Base-by-base conservation (phyloP, 495 filamentous ascomycete species). In the Aspergillus mulundensis region DNA sequence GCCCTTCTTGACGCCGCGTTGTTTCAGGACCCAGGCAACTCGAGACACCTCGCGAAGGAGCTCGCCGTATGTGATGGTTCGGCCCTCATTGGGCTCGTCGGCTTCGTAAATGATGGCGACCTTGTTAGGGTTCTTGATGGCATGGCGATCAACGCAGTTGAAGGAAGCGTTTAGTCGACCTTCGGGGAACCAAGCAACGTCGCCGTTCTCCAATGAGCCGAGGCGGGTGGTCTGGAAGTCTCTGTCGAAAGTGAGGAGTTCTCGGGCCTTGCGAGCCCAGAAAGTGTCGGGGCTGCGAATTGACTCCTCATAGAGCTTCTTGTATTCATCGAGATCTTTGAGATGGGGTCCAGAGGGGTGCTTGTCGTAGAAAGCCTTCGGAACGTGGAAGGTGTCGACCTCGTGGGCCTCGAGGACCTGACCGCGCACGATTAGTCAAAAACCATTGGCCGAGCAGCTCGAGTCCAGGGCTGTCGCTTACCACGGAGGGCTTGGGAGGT, bases 41-140 rank as follows among this genome's bases (percentile, higher is more conserved):
- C 85, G 88, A 54, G 86, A 96, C 7, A 99, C 95, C 69, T 99
- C 84, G 53, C 92, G 85, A 41, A 97, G 84, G 47, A 99, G 85
- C 82, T 99, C 91, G 65, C 87, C 84, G 63, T 97, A 99, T 58
- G 90, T 94, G 65, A 97, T 87, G 21, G 77, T 90, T 50, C 94
- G 90, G 63, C 95, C 93, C 62, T 95, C 87, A 43, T 76, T 81
- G 24, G 87, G 85, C 73, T 97, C 94, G 64, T 97, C 95, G 50
- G 91, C 94, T 73, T 99, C 94, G 77, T 97, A 99, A 79, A 97
- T 96, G 72, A 99, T 95, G 62, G 94, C 94, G 38, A 92, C 83
- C 77, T 84, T 88, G 73, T 96, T 76, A 16, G 95, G 95, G 75
- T 96, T 82, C 74, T 91, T 91, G 77, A 93, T 79, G 10, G 93